These are phyloP conservation scores for Corymbia citriodora DNA, from an alignment of 441 rosid genomes.

Conservation along the genomic window DNA sequence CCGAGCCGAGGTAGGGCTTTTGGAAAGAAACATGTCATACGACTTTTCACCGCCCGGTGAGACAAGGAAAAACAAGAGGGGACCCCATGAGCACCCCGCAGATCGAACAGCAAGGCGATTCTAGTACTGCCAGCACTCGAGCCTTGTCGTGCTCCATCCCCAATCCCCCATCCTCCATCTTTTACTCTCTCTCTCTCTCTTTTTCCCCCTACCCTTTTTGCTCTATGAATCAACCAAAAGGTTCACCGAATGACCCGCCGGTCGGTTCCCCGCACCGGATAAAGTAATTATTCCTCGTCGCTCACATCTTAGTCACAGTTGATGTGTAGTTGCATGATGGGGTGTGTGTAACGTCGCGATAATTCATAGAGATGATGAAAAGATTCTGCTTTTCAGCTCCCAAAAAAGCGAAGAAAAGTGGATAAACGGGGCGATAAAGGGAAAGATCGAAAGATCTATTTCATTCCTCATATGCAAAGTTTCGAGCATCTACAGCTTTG, in stretches of 20 bases:
- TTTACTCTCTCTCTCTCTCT: not conserved
- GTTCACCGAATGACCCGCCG: not conserved
- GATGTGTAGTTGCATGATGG: not conserved
- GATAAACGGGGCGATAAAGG: not conserved
- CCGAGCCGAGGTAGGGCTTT: not conserved
- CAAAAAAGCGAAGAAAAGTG: not conserved
- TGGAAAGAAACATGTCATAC: not conserved
- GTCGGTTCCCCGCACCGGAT: not conserved
- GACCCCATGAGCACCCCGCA: not conserved
- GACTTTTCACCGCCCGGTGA: not conserved
- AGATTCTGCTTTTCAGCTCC: not conserved
- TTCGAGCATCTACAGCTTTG: slow-evolving; percentile 15
- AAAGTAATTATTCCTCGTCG: not conserved
- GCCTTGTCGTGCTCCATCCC: not conserved
- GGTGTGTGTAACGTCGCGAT: not conserved
- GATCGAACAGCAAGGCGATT: not conserved
- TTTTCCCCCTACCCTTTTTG: not conserved
- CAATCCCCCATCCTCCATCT: not conserved
- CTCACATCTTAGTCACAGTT: not conserved
- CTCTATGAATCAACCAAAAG: not conserved
- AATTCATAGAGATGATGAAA: not conserved
- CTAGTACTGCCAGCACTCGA: not conserved
- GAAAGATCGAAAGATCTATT: slow-evolving; percentile 1
- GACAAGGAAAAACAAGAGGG: not conserved
- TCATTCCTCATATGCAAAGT: slow-evolving; percentile 13